Conservation (phyloP, 2,329 filamentous ascomycete species). For the Fusarium sp. region DNA sequence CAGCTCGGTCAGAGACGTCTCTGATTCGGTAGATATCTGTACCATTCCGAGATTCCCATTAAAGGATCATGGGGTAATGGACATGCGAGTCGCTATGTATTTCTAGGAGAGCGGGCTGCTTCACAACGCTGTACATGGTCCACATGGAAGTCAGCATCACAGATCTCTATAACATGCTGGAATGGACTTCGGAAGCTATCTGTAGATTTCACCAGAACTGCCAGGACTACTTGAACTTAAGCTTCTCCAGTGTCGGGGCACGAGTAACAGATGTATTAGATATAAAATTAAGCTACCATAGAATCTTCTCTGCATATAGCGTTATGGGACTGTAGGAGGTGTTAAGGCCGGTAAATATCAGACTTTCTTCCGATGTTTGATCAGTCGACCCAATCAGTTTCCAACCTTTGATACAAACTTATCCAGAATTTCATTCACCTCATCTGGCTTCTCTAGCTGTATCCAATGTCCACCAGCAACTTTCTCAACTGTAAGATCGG, state of each 20-base stretch:
- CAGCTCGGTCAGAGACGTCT: neutral
- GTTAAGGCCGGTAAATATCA: fast-evolving
- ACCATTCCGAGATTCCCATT: no score
- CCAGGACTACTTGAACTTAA: fast-evolving
- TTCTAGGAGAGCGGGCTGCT: no score
- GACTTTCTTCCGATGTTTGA: neutral
- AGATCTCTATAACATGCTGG: no score
- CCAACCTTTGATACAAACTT: neutral
- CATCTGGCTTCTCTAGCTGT: neutral
- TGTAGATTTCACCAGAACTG: no score
- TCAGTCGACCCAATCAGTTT: neutral
- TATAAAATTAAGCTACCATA: neutral
- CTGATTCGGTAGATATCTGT: neutral
- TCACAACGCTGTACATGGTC: no score
- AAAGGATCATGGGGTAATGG: neutral
- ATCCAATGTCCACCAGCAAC: neutral
- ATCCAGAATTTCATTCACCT: neutral
- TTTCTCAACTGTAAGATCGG: neutral
- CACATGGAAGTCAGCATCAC: fast-evolving
- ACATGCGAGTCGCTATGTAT: neutral
- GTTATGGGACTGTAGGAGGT: neutral
- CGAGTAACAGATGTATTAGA: neutral
- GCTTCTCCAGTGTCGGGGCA: no score
- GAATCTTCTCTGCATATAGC: neutral
- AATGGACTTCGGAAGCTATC: no score